Conservation (phyloP, 1,284 basidiomycete genomes). For the Rhodofomes roseus region DNA sequence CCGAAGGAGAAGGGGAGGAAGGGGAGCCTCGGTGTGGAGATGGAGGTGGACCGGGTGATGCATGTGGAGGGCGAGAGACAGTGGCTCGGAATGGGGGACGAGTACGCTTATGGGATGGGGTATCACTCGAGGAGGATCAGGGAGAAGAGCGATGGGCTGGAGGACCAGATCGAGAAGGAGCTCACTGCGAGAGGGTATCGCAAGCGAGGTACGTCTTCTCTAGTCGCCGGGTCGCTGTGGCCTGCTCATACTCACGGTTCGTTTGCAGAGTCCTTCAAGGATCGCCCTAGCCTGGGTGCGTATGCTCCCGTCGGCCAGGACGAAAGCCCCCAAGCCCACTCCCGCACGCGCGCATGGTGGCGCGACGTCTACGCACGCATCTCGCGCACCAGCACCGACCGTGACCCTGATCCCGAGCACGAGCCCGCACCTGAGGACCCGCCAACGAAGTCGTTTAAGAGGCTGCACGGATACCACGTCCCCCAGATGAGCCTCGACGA, state of each 20-base stretch:
- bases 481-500: conserved; percentile 34
- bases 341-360: conserved; percentile 50
- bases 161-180: conserved; percentile 49
- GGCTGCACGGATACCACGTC: background rate
- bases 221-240: background rate
- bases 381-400: conserved; percentile 32
- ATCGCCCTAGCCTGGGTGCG: background rate
- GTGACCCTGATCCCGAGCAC: conserved; percentile 22
- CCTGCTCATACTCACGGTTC: background rate
- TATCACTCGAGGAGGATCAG: conserved; percentile 29
- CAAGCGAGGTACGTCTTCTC: conserved; percentile 24
- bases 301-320: background rate
- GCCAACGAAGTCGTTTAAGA: background rate
- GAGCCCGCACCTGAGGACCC: conserved; percentile 1
- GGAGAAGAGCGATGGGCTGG: conserved; percentile 52
- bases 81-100: conserved; percentile 49
- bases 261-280: background rate
- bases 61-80: conserved; percentile 42
- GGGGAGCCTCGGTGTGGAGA: conserved; percentile 15
- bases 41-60: conserved; percentile 34
- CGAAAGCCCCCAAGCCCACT: conserved; percentile 5
- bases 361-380: conserved; percentile 49
- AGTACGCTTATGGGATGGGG: conserved; percentile 38
- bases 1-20: background rate
- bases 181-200: conserved; percentile 44